A percentile compares a stretch with the other conserved stretches of the same genome.
phyloP scores from a whole-genome alignment of 108 stramenopile genomes.

The Phaeodactylum tricornutum region DNA sequence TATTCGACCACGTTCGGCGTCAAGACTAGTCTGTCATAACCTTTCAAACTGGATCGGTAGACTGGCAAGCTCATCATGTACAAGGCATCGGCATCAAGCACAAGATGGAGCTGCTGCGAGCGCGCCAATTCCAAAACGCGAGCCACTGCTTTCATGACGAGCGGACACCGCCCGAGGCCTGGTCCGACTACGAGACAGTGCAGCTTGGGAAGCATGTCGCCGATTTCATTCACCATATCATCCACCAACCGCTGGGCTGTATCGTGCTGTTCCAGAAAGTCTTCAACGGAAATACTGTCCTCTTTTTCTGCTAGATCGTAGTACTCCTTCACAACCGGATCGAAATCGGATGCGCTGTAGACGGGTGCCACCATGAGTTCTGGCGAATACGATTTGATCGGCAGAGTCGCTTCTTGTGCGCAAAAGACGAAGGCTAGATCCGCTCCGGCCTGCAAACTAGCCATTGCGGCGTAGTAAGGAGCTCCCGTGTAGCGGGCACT shows the following conservation, averaged over 20 bases:
- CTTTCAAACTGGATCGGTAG: slow-evolving; percentile 23
- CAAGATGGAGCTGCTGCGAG: slow-evolving; percentile 40
- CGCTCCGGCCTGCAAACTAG: slow-evolving; percentile 81
- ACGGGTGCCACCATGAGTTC: slow-evolving; percentile 87
- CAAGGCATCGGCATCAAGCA: slow-evolving; percentile 95
- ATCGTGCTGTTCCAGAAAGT: slow-evolving; percentile 4
- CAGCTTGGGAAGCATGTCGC: slow-evolving; percentile 32
- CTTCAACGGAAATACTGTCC: background rate
- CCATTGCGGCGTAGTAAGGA: slow-evolving; percentile 92
- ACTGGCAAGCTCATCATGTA: slow-evolving; percentile 63
- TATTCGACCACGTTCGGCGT: slow-evolving; percentile 94
- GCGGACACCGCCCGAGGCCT: slow-evolving; percentile 81
- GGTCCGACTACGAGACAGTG: slow-evolving; percentile 90
- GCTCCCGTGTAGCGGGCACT: slow-evolving; percentile 93
- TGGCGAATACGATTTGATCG: slow-evolving; percentile 92
- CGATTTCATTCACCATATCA: slow-evolving; percentile 46
- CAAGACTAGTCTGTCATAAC: slow-evolving; percentile 50
- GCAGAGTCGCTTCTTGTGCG: slow-evolving; percentile 79
- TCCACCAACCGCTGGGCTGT: slow-evolving; percentile 2
- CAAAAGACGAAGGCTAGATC: slow-evolving; percentile 93
- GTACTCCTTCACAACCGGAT: slow-evolving; percentile 3
- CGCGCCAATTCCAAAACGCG: slow-evolving; percentile 52
- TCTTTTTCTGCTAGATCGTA: too few relatives aligned
- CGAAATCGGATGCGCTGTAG: slow-evolving; percentile 57
- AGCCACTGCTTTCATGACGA: slow-evolving; percentile 46